These are phyloP conservation scores for Plasmopara viticola DNA, from an alignment of 352 stramenopile genomes.

Conservation along the genomic window DNA sequence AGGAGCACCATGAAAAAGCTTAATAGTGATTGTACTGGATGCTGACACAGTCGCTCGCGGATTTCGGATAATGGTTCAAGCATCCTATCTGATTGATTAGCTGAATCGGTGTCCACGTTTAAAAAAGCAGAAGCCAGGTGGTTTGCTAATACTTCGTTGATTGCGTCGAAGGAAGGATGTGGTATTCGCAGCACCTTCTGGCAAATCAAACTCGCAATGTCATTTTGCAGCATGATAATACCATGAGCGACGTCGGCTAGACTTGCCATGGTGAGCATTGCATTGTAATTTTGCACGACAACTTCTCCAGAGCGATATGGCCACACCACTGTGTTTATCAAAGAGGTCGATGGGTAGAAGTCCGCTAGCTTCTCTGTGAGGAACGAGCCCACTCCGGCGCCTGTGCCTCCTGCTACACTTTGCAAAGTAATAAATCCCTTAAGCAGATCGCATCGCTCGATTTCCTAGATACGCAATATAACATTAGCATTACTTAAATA, in stretches of 20 bases:
- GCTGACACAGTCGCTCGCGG: conserved; percentile 40
- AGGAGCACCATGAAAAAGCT: conserved; percentile 55
- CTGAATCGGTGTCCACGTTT: conserved; percentile 1
- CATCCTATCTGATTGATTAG: not conserved
- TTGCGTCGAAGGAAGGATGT: conserved; percentile 50
- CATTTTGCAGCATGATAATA: conserved; percentile 72
- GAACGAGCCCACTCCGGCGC: conserved; percentile 80
- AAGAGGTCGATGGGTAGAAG: conserved; percentile 40
- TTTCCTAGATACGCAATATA: no score
- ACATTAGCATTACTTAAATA: no score
- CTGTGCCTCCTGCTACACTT: conserved; percentile 82
- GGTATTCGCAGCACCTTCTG: conserved; percentile 38
- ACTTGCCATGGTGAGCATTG: conserved; percentile 79
- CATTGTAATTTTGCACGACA: conserved; percentile 89
- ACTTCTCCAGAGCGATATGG: conserved; percentile 80
- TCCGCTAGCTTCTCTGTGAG: conserved; percentile 70
- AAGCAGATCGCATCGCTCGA: conserved; percentile 42
- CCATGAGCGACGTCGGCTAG: conserved; percentile 52
- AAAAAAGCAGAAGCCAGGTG: conserved; percentile 56
- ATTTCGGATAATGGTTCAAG: conserved; percentile 36
- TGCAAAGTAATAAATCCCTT: conserved; percentile 72
- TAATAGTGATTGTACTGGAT: conserved; percentile 40
- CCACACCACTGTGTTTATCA: conserved; percentile 79
- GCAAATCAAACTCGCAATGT: conserved; percentile 21
- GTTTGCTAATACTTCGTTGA: conserved; percentile 57